Conservation (phyloP, 1,284 basidiomycete genomes). For the Naganishia liquefaciens region DNA sequence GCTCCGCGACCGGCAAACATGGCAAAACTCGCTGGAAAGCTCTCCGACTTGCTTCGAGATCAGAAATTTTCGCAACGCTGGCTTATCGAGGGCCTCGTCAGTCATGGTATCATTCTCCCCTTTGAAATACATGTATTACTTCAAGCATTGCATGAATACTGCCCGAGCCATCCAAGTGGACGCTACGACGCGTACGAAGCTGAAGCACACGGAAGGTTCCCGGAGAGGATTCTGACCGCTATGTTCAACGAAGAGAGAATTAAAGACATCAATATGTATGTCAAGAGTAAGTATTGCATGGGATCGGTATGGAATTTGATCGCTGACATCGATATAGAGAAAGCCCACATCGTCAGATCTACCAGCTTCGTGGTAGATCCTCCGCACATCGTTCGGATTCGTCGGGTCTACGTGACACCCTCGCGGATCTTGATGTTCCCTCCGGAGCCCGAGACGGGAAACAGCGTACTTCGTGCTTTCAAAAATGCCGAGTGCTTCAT, state of each 20-base stretch:
- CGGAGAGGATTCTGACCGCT: slow-evolving; percentile 43
- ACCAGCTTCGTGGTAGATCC: slow-evolving; percentile 28
- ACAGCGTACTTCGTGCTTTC: slow-evolving; percentile 50
- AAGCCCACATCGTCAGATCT: slow-evolving; percentile 12
- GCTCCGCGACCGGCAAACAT: slow-evolving; percentile 9
- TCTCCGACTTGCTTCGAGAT: slow-evolving; percentile 31
- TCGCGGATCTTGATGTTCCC: slow-evolving; percentile 51
- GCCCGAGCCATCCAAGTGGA: slow-evolving; percentile 17
- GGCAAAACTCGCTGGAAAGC: slow-evolving; percentile 33
- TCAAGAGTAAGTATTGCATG: slow-evolving; percentile 30
- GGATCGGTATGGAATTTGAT: not conserved
- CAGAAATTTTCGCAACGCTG: slow-evolving; percentile 43
- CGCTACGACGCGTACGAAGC: not conserved
- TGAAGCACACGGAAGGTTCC: slow-evolving; percentile 8
- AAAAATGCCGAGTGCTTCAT: slow-evolving; percentile 47
- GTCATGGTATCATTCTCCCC: slow-evolving; percentile 45
- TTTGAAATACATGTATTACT: slow-evolving; percentile 39
- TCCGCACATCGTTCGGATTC: slow-evolving; percentile 47
- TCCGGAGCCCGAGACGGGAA: slow-evolving; percentile 50
- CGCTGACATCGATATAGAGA: not conserved
- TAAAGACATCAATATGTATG: slow-evolving; percentile 37
- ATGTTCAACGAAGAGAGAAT: slow-evolving; percentile 50
- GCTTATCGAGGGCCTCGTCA: slow-evolving; percentile 51
- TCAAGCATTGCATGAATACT: slow-evolving; percentile 35
- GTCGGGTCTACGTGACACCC: slow-evolving; percentile 50